phyloP scores from a whole-genome alignment of 1,284 basidiomycete species.

The Takashimella koratensis region DNA sequence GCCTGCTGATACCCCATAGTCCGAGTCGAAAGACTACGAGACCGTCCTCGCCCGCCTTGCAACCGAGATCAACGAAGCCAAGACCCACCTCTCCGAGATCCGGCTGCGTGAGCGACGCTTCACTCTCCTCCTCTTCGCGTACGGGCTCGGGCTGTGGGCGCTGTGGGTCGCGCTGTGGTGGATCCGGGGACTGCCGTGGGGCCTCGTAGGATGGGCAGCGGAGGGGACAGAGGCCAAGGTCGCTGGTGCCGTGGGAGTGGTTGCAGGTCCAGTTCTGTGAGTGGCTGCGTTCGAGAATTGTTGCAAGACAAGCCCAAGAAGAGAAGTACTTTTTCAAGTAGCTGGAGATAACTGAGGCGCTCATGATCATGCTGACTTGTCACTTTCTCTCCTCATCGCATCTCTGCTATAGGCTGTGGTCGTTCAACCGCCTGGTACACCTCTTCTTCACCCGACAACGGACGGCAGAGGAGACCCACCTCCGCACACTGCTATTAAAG shows the following conservation, averaged over 20 bases:
- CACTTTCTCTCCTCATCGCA: neutral
- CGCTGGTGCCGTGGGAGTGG: slow-evolving; percentile 55
- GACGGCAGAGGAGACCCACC: slow-evolving; percentile 77
- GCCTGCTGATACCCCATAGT: slow-evolving; percentile 25
- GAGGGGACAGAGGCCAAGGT: slow-evolving; percentile 53
- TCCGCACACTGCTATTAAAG: slow-evolving; percentile 69
- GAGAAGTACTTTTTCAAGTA: no score
- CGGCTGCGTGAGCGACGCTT: slow-evolving; percentile 78
- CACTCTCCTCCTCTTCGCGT: slow-evolving; percentile 74
- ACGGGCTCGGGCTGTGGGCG: slow-evolving; percentile 75
- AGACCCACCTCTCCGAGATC: slow-evolving; percentile 80
- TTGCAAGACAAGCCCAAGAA: no score
- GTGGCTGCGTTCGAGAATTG: no score
- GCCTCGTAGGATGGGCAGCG: slow-evolving; percentile 36
- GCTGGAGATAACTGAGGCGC: no score
- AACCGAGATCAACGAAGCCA: slow-evolving; percentile 53
- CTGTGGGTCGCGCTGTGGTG: slow-evolving; percentile 81
- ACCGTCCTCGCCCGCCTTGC: slow-evolving; percentile 52
- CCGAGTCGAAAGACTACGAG: slow-evolving; percentile 53
- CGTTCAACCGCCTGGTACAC: slow-evolving; percentile 75
- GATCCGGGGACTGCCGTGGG: slow-evolving; percentile 58
- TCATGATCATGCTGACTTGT: no score
- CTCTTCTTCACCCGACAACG: slow-evolving; percentile 83
- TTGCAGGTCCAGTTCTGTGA: slow-evolving; percentile 75
- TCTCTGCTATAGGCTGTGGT: slow-evolving; percentile 62